phyloP scores from a whole-genome alignment of 495 filamentous ascomycete genomes.

The Aspergillus conjunctus region DNA sequence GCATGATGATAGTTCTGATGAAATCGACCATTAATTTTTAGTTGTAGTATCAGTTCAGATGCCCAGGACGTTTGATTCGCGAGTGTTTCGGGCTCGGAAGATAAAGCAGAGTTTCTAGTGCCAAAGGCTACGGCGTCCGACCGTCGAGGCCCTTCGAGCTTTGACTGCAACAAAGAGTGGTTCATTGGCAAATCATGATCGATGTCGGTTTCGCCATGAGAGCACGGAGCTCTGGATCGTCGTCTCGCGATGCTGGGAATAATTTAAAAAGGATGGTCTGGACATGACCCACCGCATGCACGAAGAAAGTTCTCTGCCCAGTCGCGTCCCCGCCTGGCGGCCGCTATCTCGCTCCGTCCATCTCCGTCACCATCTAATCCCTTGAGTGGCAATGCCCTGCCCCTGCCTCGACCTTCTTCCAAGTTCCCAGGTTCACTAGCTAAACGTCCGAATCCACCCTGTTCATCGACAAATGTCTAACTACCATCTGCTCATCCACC shows the following conservation, averaged over 20 bases:
- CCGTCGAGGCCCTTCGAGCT: neutral
- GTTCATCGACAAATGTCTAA: neutral
- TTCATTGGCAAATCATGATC: neutral
- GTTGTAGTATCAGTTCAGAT: too few relatives aligned
- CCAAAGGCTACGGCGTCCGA: neutral
- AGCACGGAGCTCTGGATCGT: neutral
- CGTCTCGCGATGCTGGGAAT: neutral
- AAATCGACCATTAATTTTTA: neutral
- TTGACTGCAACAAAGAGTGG: neutral
- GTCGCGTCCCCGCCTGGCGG: neutral
- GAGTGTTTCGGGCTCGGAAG: too few relatives aligned
- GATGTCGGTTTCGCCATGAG: neutral
- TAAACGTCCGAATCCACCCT: neutral
- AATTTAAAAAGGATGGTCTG: neutral
- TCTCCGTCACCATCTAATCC: neutral
- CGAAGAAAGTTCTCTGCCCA: neutral
- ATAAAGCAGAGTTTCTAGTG: too few relatives aligned
- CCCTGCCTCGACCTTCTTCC: neutral
- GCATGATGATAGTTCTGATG: neutral
- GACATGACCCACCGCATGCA: conserved; percentile 5
- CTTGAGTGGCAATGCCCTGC: neutral
- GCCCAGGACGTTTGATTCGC: too few relatives aligned
- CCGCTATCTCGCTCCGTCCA: conserved; percentile 4
- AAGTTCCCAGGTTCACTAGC: neutral
- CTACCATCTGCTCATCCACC: neutral